Evolutionary conservation across 2,329 filamentous ascomycete genomes (phyloP).

Genomic region (Claviceps sorghi): DNA sequence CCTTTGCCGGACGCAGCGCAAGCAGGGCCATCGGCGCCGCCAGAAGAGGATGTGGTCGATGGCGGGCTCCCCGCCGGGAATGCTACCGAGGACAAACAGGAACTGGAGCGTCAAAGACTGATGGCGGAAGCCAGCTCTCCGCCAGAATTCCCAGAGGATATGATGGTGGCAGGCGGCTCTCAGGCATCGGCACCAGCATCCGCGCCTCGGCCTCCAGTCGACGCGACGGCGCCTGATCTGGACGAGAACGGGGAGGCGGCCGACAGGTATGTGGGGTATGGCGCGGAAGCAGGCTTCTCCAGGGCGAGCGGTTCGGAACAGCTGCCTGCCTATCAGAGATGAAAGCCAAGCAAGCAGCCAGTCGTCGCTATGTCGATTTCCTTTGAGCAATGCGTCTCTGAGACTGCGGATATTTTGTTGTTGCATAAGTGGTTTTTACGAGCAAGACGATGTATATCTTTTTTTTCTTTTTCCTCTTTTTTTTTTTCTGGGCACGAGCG

Average conservation of each 20-base stretch:
- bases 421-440: too few relatives aligned
- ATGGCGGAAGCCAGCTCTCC: slow-evolving; percentile 51
- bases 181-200: slow-evolving; percentile 16
- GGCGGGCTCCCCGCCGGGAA: slow-evolving; percentile 17
- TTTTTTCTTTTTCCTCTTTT: not conserved
- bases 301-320: slow-evolving; percentile 15
- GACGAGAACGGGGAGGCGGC: slow-evolving; percentile 30
- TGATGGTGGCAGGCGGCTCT: slow-evolving; percentile 17
- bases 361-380: too few relatives aligned
- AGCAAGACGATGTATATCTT: too few relatives aligned
- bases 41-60: slow-evolving; percentile 28
- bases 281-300: slow-evolving; percentile 14
- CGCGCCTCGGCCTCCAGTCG: slow-evolving; percentile 1
- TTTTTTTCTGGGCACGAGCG: not conserved
- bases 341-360: slow-evolving; percentile 5
- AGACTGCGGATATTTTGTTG: too few relatives aligned
- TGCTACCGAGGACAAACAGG: slow-evolving; percentile 54
- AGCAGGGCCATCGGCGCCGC: slow-evolving; percentile 27
- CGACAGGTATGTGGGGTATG: slow-evolving; percentile 24
- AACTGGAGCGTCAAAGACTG: slow-evolving; percentile 54
- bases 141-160: slow-evolving; percentile 40
- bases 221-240: slow-evolving; percentile 45
- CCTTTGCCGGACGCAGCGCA: slow-evolving; percentile 6
- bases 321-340: slow-evolving; percentile 26
- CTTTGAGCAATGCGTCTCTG: too few relatives aligned